Base-by-base conservation (phyloP, 768 basidiomycete genomes). In the Collybia sp. region DNA sequence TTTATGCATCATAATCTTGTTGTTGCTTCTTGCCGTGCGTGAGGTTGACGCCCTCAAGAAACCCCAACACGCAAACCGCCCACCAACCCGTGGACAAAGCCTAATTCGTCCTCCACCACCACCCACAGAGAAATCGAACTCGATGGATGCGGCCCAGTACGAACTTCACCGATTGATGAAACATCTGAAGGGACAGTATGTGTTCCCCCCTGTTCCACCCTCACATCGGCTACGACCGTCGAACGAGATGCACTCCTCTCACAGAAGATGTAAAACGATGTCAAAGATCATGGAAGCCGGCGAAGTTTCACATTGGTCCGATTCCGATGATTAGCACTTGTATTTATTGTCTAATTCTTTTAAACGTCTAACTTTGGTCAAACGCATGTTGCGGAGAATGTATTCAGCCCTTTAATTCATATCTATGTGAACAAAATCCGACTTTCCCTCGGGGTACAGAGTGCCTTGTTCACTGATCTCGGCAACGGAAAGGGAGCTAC, bases 171-270 rank as follows among this genome's bases (percentile, higher is more conserved):
- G 67, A 18, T 46, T 68, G 41, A 51, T 58, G 49, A 67, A 66
- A 47, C 67, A 72, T 32, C 49, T 70, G 36, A 60, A 66, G 39
- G 66, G 68, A 33, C 58, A 71, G 51, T 74, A 64, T 49, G 66
- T 70, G 12, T 76, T 73, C 47, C 74, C 73, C 36, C 68, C 70
- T 17, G 59, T 68, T 5, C 57, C 56, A 40, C 51, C 57, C 25
- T 45, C 49, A 6, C 59, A 59, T 49, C 48, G 49, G n/a, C 49
- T 54, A 44, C 44, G 53, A 13, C 41, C 11, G 20, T 31, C 30
- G 20, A 30, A 31, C 31, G 33, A 18, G 12, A 32, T 44, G 15
- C 25, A 36, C 17, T 38, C 35, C 18, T 25, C 44, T 4, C 66
- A 65, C 47, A 53, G 64, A 37, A 64, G 61, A 49, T 51, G 61